Evolutionary conservation across 179 eudicot genomes (phyloP).

Genomic region (Drosera spatulata): DNA sequence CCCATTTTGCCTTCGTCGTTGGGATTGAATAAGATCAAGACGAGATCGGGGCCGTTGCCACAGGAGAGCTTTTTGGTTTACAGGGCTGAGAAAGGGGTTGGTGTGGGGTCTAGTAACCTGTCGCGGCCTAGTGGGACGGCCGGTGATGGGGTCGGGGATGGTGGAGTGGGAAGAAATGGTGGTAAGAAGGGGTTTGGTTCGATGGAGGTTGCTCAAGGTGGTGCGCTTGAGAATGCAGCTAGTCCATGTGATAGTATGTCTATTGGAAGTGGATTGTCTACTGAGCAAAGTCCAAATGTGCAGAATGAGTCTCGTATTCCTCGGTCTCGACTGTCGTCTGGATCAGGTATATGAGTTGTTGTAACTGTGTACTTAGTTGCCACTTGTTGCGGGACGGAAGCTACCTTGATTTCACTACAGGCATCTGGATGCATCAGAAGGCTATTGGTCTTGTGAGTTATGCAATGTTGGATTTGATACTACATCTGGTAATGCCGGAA

Average conservation of each 20-base stretch:
- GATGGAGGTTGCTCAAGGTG: slow-evolving; percentile 26
- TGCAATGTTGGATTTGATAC: too few relatives aligned
- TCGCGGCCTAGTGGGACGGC: slow-evolving; percentile 31
- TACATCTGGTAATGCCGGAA: too few relatives aligned
- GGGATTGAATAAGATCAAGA: slow-evolving; percentile 88
- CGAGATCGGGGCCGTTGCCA: slow-evolving; percentile 93
- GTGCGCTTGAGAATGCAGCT: slow-evolving; percentile 34
- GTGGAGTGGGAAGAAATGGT: slow-evolving; percentile 9
- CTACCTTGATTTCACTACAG: not conserved
- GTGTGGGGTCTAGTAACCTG: slow-evolving; percentile 61
- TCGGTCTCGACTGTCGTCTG: slow-evolving; percentile 67
- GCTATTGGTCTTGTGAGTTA: too few relatives aligned
- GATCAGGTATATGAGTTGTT: slow-evolving; percentile 30
- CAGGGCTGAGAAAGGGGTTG: slow-evolving; percentile 42
- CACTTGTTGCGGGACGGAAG: not conserved
- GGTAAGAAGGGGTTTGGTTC: slow-evolving; percentile 28
- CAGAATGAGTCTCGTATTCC: slow-evolving; percentile 13
- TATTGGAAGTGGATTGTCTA: slow-evolving; percentile 38
- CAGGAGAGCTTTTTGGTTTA: slow-evolving; percentile 88
- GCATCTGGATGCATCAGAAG: too few relatives aligned
- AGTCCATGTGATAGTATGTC: slow-evolving; percentile 44
- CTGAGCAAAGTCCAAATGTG: slow-evolving; percentile 39
- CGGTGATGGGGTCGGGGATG: slow-evolving; percentile 13
- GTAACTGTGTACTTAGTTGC: too few relatives aligned
- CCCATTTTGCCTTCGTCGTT: slow-evolving; percentile 82